phyloP scores from a whole-genome alignment of 306 rosid species.

The Prunus mira region DNA sequence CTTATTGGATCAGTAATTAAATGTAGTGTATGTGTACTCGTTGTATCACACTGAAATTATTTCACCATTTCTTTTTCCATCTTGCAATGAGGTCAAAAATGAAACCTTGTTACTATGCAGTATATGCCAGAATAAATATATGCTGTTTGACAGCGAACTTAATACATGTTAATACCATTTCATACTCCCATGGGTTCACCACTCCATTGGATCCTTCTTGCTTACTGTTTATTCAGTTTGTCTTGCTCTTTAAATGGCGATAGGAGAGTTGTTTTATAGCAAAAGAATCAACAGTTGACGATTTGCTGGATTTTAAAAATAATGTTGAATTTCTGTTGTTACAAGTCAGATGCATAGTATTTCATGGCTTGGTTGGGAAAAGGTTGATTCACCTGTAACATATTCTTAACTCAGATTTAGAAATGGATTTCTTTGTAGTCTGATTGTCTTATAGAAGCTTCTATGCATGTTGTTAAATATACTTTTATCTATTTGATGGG shows the following conservation, averaged over 20 bases:
- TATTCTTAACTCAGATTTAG: constrained; percentile 2
- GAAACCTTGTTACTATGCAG: background rate
- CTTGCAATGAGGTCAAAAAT: background rate
- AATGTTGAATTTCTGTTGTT: background rate
- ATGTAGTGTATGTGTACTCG: constrained; percentile 9
- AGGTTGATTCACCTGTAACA: background rate
- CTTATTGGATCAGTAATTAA: background rate
- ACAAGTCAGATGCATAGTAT: background rate
- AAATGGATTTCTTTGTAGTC: background rate
- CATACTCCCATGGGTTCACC: background rate
- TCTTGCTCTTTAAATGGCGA: background rate
- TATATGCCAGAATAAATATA: background rate
- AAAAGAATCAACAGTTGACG: background rate
- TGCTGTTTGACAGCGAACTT: background rate
- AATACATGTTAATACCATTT: background rate
- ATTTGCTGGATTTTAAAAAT: background rate
- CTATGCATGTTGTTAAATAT: background rate
- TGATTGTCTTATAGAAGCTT: background rate
- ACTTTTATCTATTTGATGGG: background rate
- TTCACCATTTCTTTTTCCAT: background rate
- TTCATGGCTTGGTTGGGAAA: background rate
- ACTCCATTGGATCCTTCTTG: background rate
- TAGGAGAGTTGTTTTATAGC: background rate
- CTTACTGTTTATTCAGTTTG: background rate
- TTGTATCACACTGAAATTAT: constrained; percentile 6